Evolutionary conservation across 306 rosid species (phyloP), one percentile per base, ranked within the genome.

Genomic region (Ormosia emarginata): DNA sequence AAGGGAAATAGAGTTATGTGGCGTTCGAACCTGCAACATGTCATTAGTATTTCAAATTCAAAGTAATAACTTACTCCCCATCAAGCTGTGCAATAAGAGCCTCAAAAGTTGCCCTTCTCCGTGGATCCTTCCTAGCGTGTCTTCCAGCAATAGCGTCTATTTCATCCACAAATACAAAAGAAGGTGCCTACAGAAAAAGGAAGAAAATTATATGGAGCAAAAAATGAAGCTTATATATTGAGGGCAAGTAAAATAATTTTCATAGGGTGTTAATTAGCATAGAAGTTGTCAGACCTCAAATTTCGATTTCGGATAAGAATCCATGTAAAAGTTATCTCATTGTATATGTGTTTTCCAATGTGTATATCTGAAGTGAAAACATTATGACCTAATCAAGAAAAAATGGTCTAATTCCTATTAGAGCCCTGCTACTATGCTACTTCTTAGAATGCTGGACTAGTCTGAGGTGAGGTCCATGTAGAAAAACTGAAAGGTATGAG

Each of bases 131-230:
- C 81, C 93, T 90, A 37, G 96, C 95, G 78, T 93, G 99, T 75
- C 97, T 92, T 87, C 98, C 99, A 64, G 99, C 99, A 86, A 95
- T 92, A 71, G 99, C 99, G 52, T 93, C 99, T 77, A 95, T 93
- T 91, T 95, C 99, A 93, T 95, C 97, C 53, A 95, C 98, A 85
- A 95, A 95, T 57, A 95, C 87, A 84, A 95, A 95, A 77, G 90
- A 87, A 82, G 99, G 99, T 82, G 98, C 99, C 98, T 93, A 79
- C 82, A 82, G 44, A 79, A 30, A 68, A 67, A 59, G 8, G 41
- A 34, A 64, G 70, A 71, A 52, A 59, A 62, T 37, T 17, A 59
- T 36, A 11, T 44, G 2, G 50, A 62, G 67, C 5, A 63, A 49
- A 70, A 52, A 8, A 55, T 14, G 57, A 6, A 32, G 46, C 68